Evolutionary conservation across 768 basidiomycete species (phyloP).

Genomic region (Suillus hirtellus): DNA sequence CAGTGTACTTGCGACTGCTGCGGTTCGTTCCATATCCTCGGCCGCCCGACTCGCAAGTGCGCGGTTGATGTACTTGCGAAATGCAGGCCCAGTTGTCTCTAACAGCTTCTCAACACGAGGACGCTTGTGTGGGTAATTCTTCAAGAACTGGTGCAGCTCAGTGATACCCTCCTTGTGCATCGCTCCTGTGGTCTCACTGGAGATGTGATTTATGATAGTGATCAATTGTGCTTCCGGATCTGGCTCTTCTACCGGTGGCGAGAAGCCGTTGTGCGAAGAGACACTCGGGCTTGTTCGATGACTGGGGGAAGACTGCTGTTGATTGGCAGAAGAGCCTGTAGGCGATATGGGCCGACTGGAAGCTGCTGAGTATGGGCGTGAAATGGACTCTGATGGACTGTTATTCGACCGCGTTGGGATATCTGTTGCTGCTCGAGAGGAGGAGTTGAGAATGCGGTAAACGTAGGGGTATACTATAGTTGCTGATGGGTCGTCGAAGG

Average conservation of each 20-base stretch:
- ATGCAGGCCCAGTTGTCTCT: conserved; percentile 85
- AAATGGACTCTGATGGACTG: conserved; percentile 37
- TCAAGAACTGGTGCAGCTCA: conserved; percentile 90
- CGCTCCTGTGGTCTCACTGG: conserved; percentile 84
- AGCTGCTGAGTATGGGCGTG: conserved; percentile 54
- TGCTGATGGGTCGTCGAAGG: conserved; percentile 97
- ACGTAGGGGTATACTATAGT: conserved; percentile 96
- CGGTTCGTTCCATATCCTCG: conserved; percentile 79
- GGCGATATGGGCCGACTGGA: conserved; percentile 75
- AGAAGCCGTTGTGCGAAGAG: conserved; percentile 57
- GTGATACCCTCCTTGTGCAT: conserved; percentile 94
- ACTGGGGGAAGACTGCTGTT: conserved; percentile 58
- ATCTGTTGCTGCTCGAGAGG: conserved; percentile 42
- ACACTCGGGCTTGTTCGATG: conserved; percentile 69
- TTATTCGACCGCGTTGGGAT: conserved; percentile 24
- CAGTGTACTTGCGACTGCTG: conserved; percentile 80
- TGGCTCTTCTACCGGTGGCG: conserved; percentile 69
- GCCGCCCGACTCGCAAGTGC: conserved; percentile 86
- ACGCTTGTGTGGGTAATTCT: conserved; percentile 84
- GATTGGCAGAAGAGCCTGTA: conserved; percentile 58
- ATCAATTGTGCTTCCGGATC: conserved; percentile 85
- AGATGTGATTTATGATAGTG: conserved; percentile 83
- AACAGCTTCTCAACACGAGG: conserved; percentile 84
- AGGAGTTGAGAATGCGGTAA: conserved; percentile 84
- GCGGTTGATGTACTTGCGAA: conserved; percentile 88